Percentiles rank a stretch among this genome's conserved stretches.
Evolutionary conservation across 805 yeast genomes (phyloP).

Genomic region (Huiozyma naganishii): DNA sequence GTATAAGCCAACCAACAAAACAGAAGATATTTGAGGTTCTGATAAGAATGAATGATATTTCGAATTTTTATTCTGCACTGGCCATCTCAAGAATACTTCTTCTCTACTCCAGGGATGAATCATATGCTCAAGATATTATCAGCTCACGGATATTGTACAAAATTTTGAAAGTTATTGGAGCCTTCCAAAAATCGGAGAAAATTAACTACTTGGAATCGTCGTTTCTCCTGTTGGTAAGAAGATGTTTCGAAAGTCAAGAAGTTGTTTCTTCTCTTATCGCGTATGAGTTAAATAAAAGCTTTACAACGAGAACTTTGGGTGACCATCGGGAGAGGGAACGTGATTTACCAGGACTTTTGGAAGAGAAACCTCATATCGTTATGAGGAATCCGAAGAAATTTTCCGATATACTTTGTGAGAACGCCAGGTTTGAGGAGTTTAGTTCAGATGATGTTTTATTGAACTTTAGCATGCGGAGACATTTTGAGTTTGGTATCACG

Average conservation of each 20-base stretch:
- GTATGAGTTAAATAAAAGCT: conserved; percentile 39
- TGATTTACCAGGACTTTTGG: conserved; percentile 37
- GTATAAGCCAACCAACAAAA: conserved; percentile 14
- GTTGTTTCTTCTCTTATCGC: conserved; percentile 39
- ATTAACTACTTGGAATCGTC: conserved; percentile 36
- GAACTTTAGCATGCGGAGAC: conserved; percentile 21
- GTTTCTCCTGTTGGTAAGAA: conserved; percentile 46
- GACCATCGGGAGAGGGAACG: conserved; percentile 27
- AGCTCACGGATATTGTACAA: conserved; percentile 37
- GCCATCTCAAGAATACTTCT: conserved; percentile 46
- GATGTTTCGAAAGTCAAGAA: conserved; percentile 55
- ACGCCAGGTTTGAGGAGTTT: conserved; percentile 36
- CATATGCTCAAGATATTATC: conserved; percentile 32
- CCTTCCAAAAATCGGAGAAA: conserved; percentile 28
- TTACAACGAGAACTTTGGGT: conserved; percentile 28
- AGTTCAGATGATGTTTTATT: conserved; percentile 28
- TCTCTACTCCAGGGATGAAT: conserved; percentile 39
- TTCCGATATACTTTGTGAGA: conserved; percentile 34
- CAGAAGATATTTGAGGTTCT: conserved; percentile 35
- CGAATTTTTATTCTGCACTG: conserved; percentile 37
- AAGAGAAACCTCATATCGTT: conserved; percentile 38
- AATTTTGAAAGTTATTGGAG: conserved; percentile 36
- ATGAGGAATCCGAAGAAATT: conserved; percentile 40
- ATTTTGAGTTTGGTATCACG: conserved; percentile 6
- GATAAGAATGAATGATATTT: conserved; percentile 31